phyloP scores from a whole-genome alignment of 2,329 filamentous ascomycete genomes.

The Onygenales sp. region DNA sequence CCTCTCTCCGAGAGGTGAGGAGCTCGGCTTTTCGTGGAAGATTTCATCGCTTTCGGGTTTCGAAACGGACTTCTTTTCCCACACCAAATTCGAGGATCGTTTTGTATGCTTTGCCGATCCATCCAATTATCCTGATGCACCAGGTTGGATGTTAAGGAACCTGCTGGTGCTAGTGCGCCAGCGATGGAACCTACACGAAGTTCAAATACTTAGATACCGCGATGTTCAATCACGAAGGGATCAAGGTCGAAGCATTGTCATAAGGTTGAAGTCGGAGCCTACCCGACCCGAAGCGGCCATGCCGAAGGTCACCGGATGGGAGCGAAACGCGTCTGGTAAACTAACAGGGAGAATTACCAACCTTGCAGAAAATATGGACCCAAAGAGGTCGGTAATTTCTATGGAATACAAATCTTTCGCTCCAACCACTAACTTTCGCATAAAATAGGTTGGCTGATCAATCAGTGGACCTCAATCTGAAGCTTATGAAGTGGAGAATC shows the following conservation, averaged over 20 bases:
- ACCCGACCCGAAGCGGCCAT: conserved; percentile 37
- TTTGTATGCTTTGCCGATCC: conserved; percentile 87
- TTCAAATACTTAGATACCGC: conserved; percentile 82
- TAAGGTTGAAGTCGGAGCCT: conserved; percentile 47
- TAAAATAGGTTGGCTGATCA: conserved; percentile 64
- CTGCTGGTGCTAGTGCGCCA: conserved; percentile 75
- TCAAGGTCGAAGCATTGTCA: conserved; percentile 69
- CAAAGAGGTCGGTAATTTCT: conserved; percentile 43
- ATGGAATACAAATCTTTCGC: neutral
- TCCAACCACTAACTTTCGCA: neutral
- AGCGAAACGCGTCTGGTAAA: conserved; percentile 70
- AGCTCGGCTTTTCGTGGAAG: conserved; percentile 64
- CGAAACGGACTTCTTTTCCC: conserved; percentile 79
- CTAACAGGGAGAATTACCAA: conserved; percentile 69
- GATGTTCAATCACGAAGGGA: conserved; percentile 71
- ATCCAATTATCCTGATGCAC: conserved; percentile 77
- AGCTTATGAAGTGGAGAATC: conserved; percentile 98
- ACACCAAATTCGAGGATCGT: conserved; percentile 59
- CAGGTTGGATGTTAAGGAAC: conserved; percentile 89
- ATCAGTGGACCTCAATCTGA: conserved; percentile 90
- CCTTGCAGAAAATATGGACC: conserved; percentile 89
- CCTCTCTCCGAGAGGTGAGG: conserved; percentile 44
- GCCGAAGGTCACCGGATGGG: conserved; percentile 94
- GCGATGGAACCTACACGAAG: conserved; percentile 64
- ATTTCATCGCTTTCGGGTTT: conserved; percentile 67